Evolutionary conservation across 2,329 filamentous ascomycete genomes (phyloP).

Genomic region (Diaporthe sp.): DNA sequence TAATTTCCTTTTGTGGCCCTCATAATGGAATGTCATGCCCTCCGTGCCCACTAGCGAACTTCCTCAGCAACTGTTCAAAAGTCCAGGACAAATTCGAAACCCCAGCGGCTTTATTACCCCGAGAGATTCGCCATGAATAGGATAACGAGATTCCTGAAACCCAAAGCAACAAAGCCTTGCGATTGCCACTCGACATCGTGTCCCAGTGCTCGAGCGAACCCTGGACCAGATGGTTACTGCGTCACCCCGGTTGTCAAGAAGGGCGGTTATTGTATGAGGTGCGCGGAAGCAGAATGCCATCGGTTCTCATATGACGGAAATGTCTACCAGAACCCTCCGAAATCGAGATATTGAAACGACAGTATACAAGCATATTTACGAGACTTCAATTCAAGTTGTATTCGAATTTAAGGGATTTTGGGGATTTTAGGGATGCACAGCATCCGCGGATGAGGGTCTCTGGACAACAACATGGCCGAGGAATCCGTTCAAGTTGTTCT

Average conservation of each 20-base stretch:
- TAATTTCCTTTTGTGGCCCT: not conserved
- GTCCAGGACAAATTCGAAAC: too few species aligned
- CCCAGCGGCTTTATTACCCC: not conserved
- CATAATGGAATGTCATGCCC: too few species aligned
- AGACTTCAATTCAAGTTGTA: too few species aligned
- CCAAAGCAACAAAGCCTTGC: not conserved
- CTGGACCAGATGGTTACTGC: not conserved
- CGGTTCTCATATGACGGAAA: not conserved
- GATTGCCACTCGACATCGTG: not conserved
- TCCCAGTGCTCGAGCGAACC: constrained; percentile 10
- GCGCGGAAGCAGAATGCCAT: not conserved
- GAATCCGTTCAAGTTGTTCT: too few species aligned
- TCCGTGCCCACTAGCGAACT: not conserved
- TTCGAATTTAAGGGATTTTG: too few species aligned
- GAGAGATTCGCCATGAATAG: not conserved
- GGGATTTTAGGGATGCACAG: too few species aligned
- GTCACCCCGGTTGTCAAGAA: constrained; percentile 5
- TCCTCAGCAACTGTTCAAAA: not conserved
- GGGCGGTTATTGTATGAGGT: not conserved
- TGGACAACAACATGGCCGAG: too few species aligned
- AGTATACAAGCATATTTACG: too few species aligned
- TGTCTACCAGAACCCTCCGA: too few species aligned
- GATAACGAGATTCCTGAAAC: not conserved
- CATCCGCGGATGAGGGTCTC: too few species aligned
- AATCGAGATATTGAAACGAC: too few species aligned